Conservation (phyloP, 805 yeast species). For the Ogataea zsoltii region DNA sequence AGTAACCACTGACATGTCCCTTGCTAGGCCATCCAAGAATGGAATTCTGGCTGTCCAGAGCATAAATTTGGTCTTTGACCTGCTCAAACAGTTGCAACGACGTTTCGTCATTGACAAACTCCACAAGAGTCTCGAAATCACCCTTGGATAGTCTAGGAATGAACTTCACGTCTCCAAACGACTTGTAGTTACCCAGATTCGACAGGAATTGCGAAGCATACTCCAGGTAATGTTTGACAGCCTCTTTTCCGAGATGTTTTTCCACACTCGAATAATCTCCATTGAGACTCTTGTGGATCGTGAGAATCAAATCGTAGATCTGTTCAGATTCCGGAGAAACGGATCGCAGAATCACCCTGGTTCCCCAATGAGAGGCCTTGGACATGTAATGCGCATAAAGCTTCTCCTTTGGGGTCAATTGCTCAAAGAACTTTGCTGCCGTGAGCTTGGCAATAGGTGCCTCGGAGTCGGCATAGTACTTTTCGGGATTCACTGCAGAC, state of each 20-base stretch:
- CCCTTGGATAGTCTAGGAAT: constrained; percentile 59
- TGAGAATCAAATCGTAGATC: constrained; percentile 68
- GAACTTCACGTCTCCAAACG: constrained; percentile 87
- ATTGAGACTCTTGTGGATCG: constrained; percentile 51
- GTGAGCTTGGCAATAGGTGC: constrained; percentile 74
- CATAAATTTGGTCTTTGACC: constrained; percentile 52
- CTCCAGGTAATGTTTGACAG: constrained; percentile 55
- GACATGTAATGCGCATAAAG: constrained; percentile 82
- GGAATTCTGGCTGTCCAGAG: constrained; percentile 46
- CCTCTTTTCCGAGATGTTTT: constrained; percentile 37
- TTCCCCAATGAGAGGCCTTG: constrained; percentile 81
- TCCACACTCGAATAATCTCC: constrained; percentile 47
- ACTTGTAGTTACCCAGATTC: constrained; percentile 77
- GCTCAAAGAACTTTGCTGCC: constrained; percentile 69
- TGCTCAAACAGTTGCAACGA: constrained; percentile 39
- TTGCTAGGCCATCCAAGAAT: constrained; percentile 77
- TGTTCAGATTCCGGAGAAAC: constrained; percentile 80
- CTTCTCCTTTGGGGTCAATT: constrained; percentile 58
- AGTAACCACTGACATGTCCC: constrained; percentile 77
- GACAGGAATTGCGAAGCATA: constrained; percentile 74
- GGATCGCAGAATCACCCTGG: constrained; percentile 75
- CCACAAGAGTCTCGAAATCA: constrained; percentile 52
- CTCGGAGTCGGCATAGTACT: constrained; percentile 52
- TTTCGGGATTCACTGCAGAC: constrained; percentile 15
- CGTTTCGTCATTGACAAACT: constrained; percentile 38